Base-by-base conservation (phyloP, 2,329 filamentous ascomycete species). In the Sarocladium kiliense region DNA sequence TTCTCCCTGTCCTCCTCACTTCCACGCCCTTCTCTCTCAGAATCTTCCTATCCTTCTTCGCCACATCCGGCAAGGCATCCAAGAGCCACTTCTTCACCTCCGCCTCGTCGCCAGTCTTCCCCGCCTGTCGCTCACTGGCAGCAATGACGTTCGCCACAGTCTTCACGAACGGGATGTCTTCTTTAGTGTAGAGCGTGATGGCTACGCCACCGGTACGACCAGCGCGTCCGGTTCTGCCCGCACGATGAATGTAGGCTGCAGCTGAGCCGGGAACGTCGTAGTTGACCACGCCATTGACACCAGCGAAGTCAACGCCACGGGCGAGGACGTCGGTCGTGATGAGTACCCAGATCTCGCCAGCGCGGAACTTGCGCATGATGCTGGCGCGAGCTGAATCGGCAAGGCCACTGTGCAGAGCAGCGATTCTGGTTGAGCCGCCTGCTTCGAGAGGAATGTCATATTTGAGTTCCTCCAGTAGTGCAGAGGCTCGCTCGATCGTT, bases 221-320 rank as follows among this genome's bases (percentile, higher is more conserved):
- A 0, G 92, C 94, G 21, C 94, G 82, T 0, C 93, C 94, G 0
- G 94, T 97, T 47, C 94, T 83, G 0, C 94, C 94, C 0, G 94
- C 91, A 11, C 94, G 89, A 72, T 99, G 94, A 6, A 99, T 88
- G 66, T 99, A 99, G 1, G 85, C 85, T 0, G 92, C 93, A 4
- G 88, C 88, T 0, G 89, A 92, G n/a, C 87, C 90, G 0, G 94
- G 94, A 9, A 97, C 91, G 69, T 99, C 94, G 73, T 97, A 99
- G 72, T 97, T 99, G 53, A 99, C 89, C 0, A 99, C 92, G 45
- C 92, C 91, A 65, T 97, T 97, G 59, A 99, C 86, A 51, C 94
- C 94, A 9, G 89, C 85, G 74, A 99, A 97, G 71, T 99, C 94
- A 39, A 99, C 86, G 19, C 94, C 94, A 32, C 94, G 88, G 16